Evolutionary conservation across 345 rosid species (phyloP).

Genomic region (Arabis alpina): DNA sequence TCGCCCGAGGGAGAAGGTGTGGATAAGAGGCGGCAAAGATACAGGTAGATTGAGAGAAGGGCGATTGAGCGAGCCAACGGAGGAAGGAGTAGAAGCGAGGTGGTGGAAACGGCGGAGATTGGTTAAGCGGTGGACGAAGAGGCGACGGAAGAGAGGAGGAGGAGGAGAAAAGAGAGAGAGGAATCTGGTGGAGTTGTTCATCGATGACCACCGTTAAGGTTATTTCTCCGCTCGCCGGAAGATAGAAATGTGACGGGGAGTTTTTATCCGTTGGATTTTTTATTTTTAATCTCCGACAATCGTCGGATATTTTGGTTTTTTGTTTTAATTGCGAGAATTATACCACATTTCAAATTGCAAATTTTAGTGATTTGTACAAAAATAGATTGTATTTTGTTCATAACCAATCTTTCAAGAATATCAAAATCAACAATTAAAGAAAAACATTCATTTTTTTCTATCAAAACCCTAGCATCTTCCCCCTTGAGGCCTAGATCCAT

Average conservation of each 20-base stretch:
- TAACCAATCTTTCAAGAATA: too few relatives aligned
- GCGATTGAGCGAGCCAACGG: slow-evolving; percentile 18
- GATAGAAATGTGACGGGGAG: not conserved
- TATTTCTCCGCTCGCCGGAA: slow-evolving; percentile 1
- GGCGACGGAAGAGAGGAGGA: slow-evolving; percentile 45
- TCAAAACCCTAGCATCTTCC: too few relatives aligned
- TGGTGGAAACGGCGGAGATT: slow-evolving; percentile 38
- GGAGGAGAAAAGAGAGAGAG: slow-evolving; percentile 63
- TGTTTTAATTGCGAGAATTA: not conserved
- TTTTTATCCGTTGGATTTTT: too few relatives aligned
- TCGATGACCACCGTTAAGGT: slow-evolving; percentile 38
- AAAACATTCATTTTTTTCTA: too few relatives aligned
- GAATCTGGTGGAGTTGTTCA: slow-evolving; percentile 69
- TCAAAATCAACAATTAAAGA: too few relatives aligned
- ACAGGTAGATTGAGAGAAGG: slow-evolving; percentile 17
- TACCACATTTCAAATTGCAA: not conserved
- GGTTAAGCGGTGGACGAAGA: slow-evolving; percentile 43
- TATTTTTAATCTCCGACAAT: not conserved
- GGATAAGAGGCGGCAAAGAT: slow-evolving; percentile 28
- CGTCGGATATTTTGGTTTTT: not conserved
- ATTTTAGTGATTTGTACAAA: not conserved
- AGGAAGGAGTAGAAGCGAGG: slow-evolving; percentile 8
- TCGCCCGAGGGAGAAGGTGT: slow-evolving; percentile 33
- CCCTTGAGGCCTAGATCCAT: too few relatives aligned
- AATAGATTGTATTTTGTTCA: too few relatives aligned